Evolutionary conservation across 768 basidiomycete species (phyloP).

Genomic region (Auricularia heimuer): DNA sequence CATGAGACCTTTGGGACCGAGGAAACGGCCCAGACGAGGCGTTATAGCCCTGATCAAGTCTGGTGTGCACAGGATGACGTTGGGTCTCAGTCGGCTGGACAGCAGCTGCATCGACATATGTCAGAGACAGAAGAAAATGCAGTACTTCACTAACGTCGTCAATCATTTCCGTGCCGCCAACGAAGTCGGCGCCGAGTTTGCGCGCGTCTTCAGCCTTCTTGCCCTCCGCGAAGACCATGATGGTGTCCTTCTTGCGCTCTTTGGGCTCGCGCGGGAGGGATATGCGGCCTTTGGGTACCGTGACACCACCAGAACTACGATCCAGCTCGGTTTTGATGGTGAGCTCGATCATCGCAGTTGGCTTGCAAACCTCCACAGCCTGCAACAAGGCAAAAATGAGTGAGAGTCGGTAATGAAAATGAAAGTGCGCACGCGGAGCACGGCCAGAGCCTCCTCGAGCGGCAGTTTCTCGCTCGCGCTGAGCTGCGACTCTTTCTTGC

Average conservation of each 20-base stretch:
- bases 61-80: constrained; percentile 76
- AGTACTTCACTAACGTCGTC: constrained; percentile 54
- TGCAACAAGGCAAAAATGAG: constrained; percentile 19
- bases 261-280: constrained; percentile 77
- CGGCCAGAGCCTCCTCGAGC: constrained; percentile 53
- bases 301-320: constrained; percentile 42
- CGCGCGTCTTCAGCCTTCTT: constrained; percentile 72
- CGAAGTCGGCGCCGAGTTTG: constrained; percentile 79
- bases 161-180: constrained; percentile 84
- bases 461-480: constrained; percentile 60
- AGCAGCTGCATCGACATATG: constrained; percentile 43
- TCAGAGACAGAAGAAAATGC: too few relatives aligned
- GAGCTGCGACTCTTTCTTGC: constrained; percentile 20
- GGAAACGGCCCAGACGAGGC: constrained; percentile 65
- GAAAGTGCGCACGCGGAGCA: constrained; percentile 49
- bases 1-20: constrained; percentile 89
- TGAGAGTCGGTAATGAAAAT: too few relatives aligned
- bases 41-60: constrained; percentile 70
- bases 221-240: constrained; percentile 92
- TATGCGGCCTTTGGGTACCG: constrained; percentile 84
- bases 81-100: constrained; percentile 63
- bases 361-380: constrained; percentile 77
- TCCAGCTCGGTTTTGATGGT: constrained; percentile 70
- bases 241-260: constrained; percentile 54
- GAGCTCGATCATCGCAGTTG: constrained; percentile 69